Base-by-base conservation (phyloP, 495 filamentous ascomycete species). In the Parathielavia appendiculata region DNA sequence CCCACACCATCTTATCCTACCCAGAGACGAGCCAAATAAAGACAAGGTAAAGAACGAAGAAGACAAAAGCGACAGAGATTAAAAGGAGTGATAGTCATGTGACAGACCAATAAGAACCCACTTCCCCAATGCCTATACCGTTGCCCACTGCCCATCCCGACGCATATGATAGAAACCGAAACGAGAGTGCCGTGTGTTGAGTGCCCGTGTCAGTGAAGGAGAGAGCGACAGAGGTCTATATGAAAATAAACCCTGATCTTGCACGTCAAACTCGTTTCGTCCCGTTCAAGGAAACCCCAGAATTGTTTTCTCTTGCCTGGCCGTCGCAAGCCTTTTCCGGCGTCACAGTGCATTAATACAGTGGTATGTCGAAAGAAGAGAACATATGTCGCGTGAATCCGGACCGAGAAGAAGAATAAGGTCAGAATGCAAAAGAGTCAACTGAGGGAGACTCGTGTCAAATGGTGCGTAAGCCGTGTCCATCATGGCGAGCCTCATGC, bases 401-500 rank as follows among this genome's bases (percentile, higher is more conserved):
- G 36, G 34, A n/a, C 23, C 6, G 20, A 36, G 45, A 44, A 14
- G 32, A 26, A 36, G 5, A 16, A 34, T 39, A 48, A 2, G 2
- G 26, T 30, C 26, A 11, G 23, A 36, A n/a, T n/a, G n/a, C n/a
- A n/a, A 45, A 35, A n/a, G 23, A 53, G 16, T 38, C 23, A 23
- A 35, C 40, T 17, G 53, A 39, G 17, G 45, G 50, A 39, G n/a
- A 19, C 40, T 7, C n/a, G 12, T n/a, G 6, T 7, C 3, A 4
- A 2, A 16, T 17, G 40, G 6, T 10, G 16, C 16, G n/a, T 19
- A 10, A 26, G 22, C 41, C 41, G 26, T 34, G 26, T 30, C 14
- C 45, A n/a, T 8, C 6, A 1, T 11, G 5, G 22, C 0, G 19
- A 47, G 39, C 1, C 23, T 66, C 65, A 76, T 19, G 75, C 74